phyloP scores from a whole-genome alignment of 2,329 filamentous ascomycete genomes.

The Nemania diffusa region DNA sequence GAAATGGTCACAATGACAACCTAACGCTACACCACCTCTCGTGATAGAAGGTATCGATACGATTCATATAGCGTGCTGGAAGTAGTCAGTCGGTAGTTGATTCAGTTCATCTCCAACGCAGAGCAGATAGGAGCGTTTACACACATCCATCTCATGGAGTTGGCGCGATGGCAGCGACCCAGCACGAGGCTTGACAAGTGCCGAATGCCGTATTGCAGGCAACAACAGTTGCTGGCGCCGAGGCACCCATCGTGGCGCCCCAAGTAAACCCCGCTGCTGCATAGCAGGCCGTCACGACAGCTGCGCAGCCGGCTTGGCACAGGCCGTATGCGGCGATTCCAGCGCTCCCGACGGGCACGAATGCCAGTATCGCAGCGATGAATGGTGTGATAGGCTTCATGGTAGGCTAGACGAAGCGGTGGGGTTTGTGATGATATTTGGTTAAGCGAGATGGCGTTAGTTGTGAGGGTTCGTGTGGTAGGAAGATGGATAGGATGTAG shows the following conservation, averaged over 20 bases:
- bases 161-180: slow-evolving; percentile 14
- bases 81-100: not conserved
- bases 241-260: slow-evolving; percentile 22
- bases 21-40: not conserved
- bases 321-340: slow-evolving; percentile 30
- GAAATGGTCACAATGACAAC: not conserved
- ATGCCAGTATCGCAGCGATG: not conserved
- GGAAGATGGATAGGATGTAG: not conserved
- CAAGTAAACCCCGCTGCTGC: slow-evolving; percentile 29
- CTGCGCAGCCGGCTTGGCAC: slow-evolving; percentile 32
- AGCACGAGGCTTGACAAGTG: slow-evolving; percentile 30
- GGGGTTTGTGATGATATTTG: not conserved
- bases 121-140: not conserved
- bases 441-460: not conserved
- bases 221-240: slow-evolving; percentile 16
- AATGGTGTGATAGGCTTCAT: slow-evolving; percentile 21
- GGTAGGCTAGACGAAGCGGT: not conserved
- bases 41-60: not conserved
- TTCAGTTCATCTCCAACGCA: not conserved
- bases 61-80: not conserved
- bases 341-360: slow-evolving; percentile 12
- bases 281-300: slow-evolving; percentile 30
- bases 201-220: slow-evolving; percentile 32
- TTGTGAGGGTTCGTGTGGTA: not conserved
- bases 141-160: slow-evolving; percentile 15